Percentiles rank a stretch among this genome's conserved stretches.
These are phyloP conservation scores for Apostasia shenzhenica DNA, from an alignment of 106 monocot species.

Conservation along the genomic window DNA sequence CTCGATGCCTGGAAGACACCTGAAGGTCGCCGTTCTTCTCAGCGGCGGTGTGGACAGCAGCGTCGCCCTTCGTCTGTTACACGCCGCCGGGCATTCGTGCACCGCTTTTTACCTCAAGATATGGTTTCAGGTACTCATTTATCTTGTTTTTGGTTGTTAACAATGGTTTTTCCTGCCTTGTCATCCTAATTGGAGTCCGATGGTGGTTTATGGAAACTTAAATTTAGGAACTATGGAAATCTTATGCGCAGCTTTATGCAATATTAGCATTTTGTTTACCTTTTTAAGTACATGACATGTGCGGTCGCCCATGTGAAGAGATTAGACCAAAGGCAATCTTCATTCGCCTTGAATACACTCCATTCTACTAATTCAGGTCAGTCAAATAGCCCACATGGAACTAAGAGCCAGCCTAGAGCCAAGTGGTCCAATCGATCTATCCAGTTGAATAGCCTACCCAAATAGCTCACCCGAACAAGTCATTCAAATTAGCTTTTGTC, in stretches of 20 bases:
- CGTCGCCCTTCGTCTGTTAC: conserved; percentile 87
- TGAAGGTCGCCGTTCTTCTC: conserved; percentile 77
- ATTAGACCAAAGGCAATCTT: too few relatives aligned
- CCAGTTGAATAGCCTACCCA: too few relatives aligned
- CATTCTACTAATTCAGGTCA: too few relatives aligned
- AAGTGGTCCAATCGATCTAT: too few relatives aligned
- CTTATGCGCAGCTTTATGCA: neutral
- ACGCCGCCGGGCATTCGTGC: conserved; percentile 86
- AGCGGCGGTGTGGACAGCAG: conserved; percentile 99
- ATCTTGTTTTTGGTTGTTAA: neutral
- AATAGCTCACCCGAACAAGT: too few relatives aligned
- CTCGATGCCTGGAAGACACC: conserved; percentile 54
- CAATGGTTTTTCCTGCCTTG: neutral
- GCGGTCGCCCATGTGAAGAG: too few relatives aligned
- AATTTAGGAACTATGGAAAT: neutral
- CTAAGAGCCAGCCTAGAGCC: too few relatives aligned
- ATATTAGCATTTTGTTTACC: neutral
- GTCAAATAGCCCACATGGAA: too few relatives aligned
- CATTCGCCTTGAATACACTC: too few relatives aligned
- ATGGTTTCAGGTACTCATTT: conserved; percentile 83
- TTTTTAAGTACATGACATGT: neutral
- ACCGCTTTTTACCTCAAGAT: conserved; percentile 98
- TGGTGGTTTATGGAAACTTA: neutral
- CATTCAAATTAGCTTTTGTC: too few relatives aligned
- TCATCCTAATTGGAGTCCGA: neutral